Conservation (phyloP, 163 green algal genomes). For the Volvox carteri region DNA sequence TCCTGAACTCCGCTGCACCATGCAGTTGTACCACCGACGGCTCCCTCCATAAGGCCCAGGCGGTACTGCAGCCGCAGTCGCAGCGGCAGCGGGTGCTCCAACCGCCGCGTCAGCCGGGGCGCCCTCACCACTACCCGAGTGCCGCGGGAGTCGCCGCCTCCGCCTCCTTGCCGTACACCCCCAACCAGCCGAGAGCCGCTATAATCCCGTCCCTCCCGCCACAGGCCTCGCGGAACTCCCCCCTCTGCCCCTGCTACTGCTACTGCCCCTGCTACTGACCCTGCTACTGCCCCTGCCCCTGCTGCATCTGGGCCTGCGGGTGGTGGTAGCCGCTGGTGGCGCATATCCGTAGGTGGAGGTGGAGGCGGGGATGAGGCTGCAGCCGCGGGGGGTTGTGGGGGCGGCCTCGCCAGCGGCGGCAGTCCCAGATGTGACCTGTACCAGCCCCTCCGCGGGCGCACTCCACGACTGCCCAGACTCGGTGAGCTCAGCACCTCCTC, state of each 20-base stretch:
- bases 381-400: not conserved
- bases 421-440: conserved; percentile 10
- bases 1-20: too few relatives aligned
- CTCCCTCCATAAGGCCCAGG: not conserved
- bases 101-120: not conserved
- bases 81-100: conserved; percentile 11
- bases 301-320: not conserved
- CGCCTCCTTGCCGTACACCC: not conserved
- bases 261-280: not conserved
- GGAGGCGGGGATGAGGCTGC: too few relatives aligned
- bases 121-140: not conserved
- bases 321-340: not conserved
- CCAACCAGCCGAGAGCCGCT: too few relatives aligned
- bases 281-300: not conserved
- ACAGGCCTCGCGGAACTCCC: too few relatives aligned
- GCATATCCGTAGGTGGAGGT: too few relatives aligned
- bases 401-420: not conserved
- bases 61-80: conserved; percentile 27
- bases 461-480: not conserved
- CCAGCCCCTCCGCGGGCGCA: conserved; percentile 3
- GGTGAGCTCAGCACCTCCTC: not conserved
- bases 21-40: not conserved
- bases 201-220: too few relatives aligned
- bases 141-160: not conserved
- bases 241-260: not conserved